Base-by-base conservation (phyloP, 2,329 filamentous ascomycete genomes). In the Samsoniella hepiali region DNA sequence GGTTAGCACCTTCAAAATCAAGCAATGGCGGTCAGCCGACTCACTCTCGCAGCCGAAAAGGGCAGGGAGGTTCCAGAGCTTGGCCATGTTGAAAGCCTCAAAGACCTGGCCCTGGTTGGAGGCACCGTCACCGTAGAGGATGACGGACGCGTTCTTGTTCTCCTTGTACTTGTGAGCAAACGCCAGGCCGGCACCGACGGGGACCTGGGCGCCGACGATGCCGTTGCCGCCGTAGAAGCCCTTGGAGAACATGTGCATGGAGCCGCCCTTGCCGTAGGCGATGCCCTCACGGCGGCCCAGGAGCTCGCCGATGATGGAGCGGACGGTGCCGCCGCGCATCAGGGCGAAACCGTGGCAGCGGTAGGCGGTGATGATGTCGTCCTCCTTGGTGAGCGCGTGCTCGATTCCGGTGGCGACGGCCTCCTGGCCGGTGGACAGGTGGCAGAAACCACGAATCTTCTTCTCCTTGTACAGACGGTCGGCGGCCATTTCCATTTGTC, bases 81-180 rank as follows among this genome's bases (percentile, higher is more conserved):
- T 98, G 68, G 95, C 95, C 95, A 99, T 99, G 89, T 99, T 99
- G 88, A 96, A 99, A 67, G 95, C 93, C 85, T 99, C 95, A 74
- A 99, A 99, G 72, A 99, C 95, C 82, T 99, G 95, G 69, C 95
- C 95, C 84, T 99, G 95, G 85, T 99, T 99, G 84, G 90, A 91
- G 69, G 95, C 95, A 84, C 95, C 95, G 73, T 99, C 95, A 84
- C 95, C 95, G 80, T 99, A 99, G 65, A 99, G 86, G 68, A 94
- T 87, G 70, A 99, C 85, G 67, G 90, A 90, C 67, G 92, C 90
- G 76, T 92, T 94, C 82, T 93, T 90, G 82, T 90, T 88, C 74
- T 85, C 88, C 74, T 88, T 87, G 84, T 99, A 99, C 83, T 97
- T 89, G 83, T 98, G 93, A 66, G 95, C 95, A 74, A 99, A 99